Conservation (phyloP, 1,139 yeast genomes). For the Debaryomycetaceae sp. region DNA sequence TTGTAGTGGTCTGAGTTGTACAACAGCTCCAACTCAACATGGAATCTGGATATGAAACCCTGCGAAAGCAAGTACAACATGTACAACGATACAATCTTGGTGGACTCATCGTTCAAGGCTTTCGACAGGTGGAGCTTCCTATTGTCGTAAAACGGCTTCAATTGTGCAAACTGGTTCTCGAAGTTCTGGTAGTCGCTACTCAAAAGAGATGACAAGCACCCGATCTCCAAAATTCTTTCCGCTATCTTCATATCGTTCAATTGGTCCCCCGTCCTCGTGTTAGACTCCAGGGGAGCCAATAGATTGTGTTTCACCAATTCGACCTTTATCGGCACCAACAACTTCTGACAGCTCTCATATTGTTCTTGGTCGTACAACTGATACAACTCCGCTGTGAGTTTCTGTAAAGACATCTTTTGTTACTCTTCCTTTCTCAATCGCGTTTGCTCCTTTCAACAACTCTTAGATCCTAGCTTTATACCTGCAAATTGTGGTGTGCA, state of each 20-base stretch:
- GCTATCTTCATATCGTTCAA: constrained; percentile 73
- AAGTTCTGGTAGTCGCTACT: constrained; percentile 60
- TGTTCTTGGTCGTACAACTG: constrained; percentile 58
- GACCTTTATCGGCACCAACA: constrained; percentile 71
- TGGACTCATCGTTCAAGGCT: constrained; percentile 51
- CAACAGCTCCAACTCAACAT: constrained; percentile 79
- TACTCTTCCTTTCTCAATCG: not conserved
- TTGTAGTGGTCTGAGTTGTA: constrained; percentile 47
- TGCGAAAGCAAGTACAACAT: constrained; percentile 73
- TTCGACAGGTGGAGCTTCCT: constrained; percentile 49
- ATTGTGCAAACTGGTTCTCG: constrained; percentile 69
- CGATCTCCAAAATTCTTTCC: constrained; percentile 80
- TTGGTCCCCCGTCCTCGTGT: constrained; percentile 37
- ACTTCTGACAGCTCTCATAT: constrained; percentile 54
- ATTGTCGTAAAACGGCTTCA: constrained; percentile 68
- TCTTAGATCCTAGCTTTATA: not conserved
- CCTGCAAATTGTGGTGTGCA: not conserved
- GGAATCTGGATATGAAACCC: constrained; percentile 84
- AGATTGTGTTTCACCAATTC: constrained; percentile 76
- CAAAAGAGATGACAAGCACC: constrained; percentile 74
- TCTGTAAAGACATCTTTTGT: constrained; percentile 39
- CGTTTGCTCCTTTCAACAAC: not conserved
- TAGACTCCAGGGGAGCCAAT: constrained; percentile 60
- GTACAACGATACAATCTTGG: constrained; percentile 75
- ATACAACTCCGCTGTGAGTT: constrained; percentile 64